A percentile compares a stretch with the other conserved stretches of the same genome.
Evolutionary conservation across 2,329 filamentous ascomycete genomes (phyloP).

Genomic region (Gaeumannomyces sp.): DNA sequence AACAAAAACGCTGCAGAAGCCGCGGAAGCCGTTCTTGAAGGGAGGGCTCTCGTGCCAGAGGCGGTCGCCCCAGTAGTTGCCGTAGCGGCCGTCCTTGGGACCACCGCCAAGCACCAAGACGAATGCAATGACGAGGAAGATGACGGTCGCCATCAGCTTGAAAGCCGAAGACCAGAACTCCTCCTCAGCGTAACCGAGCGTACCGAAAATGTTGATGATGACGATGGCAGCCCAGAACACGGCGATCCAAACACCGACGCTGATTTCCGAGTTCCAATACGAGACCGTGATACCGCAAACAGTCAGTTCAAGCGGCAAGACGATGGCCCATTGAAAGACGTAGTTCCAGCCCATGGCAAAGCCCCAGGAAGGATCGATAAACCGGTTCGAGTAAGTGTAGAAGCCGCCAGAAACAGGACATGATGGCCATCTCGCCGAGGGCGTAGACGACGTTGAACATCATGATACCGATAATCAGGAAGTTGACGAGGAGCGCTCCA

Average conservation of each 20-base stretch:
- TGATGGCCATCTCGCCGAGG: slow-evolving; percentile 49
- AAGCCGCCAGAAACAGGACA: slow-evolving; percentile 54
- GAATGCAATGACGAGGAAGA: slow-evolving; percentile 59
- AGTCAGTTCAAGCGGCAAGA: slow-evolving; percentile 42
- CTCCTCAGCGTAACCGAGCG: slow-evolving; percentile 50
- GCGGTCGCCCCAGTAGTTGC: slow-evolving; percentile 42
- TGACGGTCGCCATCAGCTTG: slow-evolving; percentile 51
- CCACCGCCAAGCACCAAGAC: slow-evolving; percentile 55
- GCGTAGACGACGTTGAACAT: slow-evolving; percentile 58
- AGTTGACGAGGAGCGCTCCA: slow-evolving; percentile 39
- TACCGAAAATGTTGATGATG: slow-evolving; percentile 50
- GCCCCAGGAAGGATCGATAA: slow-evolving; percentile 52
- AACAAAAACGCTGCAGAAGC: slow-evolving; percentile 65
- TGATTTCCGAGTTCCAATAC: slow-evolving; percentile 42
- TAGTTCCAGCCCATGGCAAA: slow-evolving; percentile 47
- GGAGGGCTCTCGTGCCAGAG: slow-evolving; percentile 45
- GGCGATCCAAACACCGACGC: slow-evolving; percentile 42
- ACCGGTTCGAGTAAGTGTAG: slow-evolving; percentile 49
- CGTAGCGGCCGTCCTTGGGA: slow-evolving; percentile 39
- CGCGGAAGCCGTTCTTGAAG: slow-evolving; percentile 69
- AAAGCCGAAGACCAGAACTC: slow-evolving; percentile 53
- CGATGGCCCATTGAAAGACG: slow-evolving; percentile 41
- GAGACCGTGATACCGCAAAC: slow-evolving; percentile 41
- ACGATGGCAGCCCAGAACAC: slow-evolving; percentile 48
- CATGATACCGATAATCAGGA: slow-evolving; percentile 52